Conservation (phyloP, 208 protist species). For the Acanthamoeba sp. region DNA sequence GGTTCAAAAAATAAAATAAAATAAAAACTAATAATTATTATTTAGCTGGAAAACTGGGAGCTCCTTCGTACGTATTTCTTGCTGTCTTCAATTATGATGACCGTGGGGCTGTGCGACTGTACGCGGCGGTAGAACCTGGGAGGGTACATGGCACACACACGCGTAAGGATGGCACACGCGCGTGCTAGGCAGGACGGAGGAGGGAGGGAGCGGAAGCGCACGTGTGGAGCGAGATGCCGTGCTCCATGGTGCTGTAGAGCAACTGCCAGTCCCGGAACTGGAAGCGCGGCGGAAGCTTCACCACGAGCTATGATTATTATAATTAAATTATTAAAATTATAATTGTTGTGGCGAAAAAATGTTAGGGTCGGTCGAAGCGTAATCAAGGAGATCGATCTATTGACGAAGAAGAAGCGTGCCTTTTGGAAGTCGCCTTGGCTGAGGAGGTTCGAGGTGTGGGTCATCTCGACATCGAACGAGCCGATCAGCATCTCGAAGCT, state of each 20-base stretch:
- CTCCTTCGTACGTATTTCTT: conserved; percentile 56
- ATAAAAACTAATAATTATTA: no score
- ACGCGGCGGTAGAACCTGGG: conserved; percentile 17
- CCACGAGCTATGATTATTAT: background rate
- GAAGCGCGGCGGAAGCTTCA: conserved; percentile 20
- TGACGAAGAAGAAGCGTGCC: no score
- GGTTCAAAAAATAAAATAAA: no score
- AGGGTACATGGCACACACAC: background rate
- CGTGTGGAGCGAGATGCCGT: conserved; percentile 54
- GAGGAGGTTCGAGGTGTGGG: conserved; percentile 16
- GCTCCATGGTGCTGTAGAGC: conserved; percentile 70
- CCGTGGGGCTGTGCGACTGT: background rate
- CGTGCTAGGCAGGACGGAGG: no score
- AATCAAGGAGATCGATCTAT: no score
- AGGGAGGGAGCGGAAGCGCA: background rate
- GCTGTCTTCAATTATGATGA: conserved; percentile 62
- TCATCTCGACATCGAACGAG: background rate
- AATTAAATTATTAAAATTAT: background rate
- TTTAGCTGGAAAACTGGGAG: no score
- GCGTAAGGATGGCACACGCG: no score
- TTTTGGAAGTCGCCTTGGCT: conserved; percentile 44
- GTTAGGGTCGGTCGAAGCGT: no score
- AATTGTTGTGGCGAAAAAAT: no score
- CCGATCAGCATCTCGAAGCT: conserved; percentile 1
- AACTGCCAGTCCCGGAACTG: conserved; percentile 44